These are phyloP conservation scores for Macrolepiota albuminosa DNA, from an alignment of 768 basidiomycete genomes.

Conservation along the genomic window DNA sequence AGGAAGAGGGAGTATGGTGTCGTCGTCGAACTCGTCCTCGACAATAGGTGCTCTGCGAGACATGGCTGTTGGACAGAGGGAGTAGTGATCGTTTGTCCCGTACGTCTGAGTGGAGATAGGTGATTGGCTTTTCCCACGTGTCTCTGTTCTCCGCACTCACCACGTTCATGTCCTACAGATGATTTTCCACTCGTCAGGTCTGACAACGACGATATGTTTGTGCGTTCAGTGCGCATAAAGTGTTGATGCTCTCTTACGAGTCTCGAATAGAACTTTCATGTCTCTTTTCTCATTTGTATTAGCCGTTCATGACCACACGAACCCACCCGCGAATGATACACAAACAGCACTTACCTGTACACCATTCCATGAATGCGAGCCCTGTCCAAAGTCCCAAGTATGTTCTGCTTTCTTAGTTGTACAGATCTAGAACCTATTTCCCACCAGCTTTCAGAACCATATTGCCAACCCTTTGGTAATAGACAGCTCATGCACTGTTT, in stretches of 20 bases:
- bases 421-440: neutral
- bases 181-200: constrained; percentile 26
- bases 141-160: constrained; percentile 10
- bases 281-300: constrained; percentile 14
- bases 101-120: neutral
- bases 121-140: constrained; percentile 21
- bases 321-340: constrained; percentile 23
- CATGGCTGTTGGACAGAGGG: constrained; percentile 35
- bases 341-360: constrained; percentile 34
- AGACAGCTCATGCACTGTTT: constrained; percentile 84
- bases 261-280: constrained; percentile 11
- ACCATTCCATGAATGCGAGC: constrained; percentile 56
- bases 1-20: constrained; percentile 86
- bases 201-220: constrained; percentile 30
- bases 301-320: constrained; percentile 11
- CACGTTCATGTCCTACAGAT: constrained; percentile 33
- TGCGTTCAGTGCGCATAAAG: constrained; percentile 13
- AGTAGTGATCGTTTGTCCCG: constrained; percentile 9
- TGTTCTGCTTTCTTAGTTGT: constrained; percentile 15
- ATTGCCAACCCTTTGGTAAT: constrained; percentile 95
- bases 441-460: constrained; percentile 73
- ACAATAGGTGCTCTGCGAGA: constrained; percentile 64
- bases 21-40: constrained; percentile 85
- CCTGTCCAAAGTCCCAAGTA: constrained; percentile 61
- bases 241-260: neutral